Evolutionary conservation across 2,329 filamentous ascomycete species (phyloP).

Genomic region (Curvularia spicifera): DNA sequence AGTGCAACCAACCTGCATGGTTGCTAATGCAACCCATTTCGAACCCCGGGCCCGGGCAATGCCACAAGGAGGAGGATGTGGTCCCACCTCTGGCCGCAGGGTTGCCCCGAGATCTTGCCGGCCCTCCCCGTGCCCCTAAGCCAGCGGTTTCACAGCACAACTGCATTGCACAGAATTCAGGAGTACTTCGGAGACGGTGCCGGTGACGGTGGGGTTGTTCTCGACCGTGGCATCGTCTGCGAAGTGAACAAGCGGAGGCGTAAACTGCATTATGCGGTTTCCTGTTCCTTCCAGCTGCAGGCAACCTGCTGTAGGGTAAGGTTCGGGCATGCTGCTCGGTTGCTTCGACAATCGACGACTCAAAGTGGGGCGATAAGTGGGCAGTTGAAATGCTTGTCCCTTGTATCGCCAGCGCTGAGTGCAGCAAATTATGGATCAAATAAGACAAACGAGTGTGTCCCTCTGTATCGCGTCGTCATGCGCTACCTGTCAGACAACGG

Average conservation of each 20-base stretch:
- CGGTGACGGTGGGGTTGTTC: not conserved
- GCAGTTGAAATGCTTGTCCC: constrained; percentile 18
- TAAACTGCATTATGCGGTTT: constrained; percentile 11
- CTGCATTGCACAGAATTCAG: constrained; percentile 11
- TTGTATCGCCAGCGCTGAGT: constrained; percentile 8
- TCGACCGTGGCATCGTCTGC: not conserved
- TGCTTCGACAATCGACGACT: constrained; percentile 17
- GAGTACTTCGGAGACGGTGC: not conserved
- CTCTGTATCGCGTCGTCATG: constrained; percentile 19
- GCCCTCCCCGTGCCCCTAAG: constrained; percentile 12
- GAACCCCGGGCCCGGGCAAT: constrained; percentile 14
- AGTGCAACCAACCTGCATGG: constrained; percentile 10
- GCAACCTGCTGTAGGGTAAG: not conserved
- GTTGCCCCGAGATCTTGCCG: constrained; percentile 17
- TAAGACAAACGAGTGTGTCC: constrained; percentile 15
- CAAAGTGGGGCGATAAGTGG: constrained; percentile 10
- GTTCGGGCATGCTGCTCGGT: not conserved
- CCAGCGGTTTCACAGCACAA: constrained; percentile 14
- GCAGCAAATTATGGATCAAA: constrained; percentile 20
- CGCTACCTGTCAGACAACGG: constrained; percentile 33
- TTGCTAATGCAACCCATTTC: constrained; percentile 18
- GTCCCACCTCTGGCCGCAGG: constrained; percentile 15
- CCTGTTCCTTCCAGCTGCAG: constrained; percentile 12
- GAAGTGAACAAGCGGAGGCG: constrained; percentile 11
- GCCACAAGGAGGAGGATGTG: constrained; percentile 12